Base-by-base conservation (phyloP, 1,139 yeast genomes). In the Taphrina communis region DNA sequence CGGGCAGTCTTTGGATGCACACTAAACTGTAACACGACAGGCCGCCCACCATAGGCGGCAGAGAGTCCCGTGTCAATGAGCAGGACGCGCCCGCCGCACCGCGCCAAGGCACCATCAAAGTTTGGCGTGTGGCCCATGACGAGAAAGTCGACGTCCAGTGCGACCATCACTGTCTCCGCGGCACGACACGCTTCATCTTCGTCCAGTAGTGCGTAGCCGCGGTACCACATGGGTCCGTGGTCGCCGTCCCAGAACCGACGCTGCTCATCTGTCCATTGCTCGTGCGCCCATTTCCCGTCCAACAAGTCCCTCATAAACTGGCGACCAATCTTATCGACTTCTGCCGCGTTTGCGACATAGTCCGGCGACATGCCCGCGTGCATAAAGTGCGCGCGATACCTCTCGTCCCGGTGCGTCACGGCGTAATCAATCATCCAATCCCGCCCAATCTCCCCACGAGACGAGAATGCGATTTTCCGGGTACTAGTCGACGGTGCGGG, bases 111-210 rank as follows among this genome's bases (percentile, higher is more conserved):
- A 7, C 66, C 68, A 19, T 55, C 61, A 41, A 68, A 58, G 12
- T 68, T 55, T 31, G 69, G 68, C n/a, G 70, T 68, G 42, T 68
- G 70, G 4, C 70, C 70, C 59, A 68, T 60, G 44, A 68, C 62
- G 31, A 68, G 50, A 42, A 59, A 61, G 21, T 63, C 57, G 21
- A 53, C 70, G 53, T 65, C 68, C 14, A 68, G 42, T 12, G 31
- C 35, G n/a, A 12, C 42, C 46, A 59, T 57, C 41, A 65, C 58
- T 5, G 25, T n/a, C 31, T n/a, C 38, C 6, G 68, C 70, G 19
- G 48, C 68, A 8, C 41, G 50, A 53, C 70, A 68, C 9, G 70
- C 70, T 12, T 42, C 60, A 19, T 36, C 58, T 9, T 58, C 66
- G 31, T 57, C 44, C 14, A 58, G 66, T 8, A 35, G 39, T 17